Base-by-base conservation (phyloP, 768 basidiomycete species). In the Phallus indusiatus region DNA sequence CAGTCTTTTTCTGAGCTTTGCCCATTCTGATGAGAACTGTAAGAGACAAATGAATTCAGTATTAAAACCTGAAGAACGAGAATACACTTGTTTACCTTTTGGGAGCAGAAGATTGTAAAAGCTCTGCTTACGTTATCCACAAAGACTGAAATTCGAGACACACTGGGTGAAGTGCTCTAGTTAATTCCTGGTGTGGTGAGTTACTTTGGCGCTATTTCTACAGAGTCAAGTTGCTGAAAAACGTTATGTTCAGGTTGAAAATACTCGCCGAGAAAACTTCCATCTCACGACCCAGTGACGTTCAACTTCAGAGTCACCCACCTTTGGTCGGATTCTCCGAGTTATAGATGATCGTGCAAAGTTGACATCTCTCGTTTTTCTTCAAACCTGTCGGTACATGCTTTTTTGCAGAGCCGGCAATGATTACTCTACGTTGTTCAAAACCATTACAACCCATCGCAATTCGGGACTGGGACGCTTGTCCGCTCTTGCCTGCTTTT, bases 1-100 rank as follows among this genome's bases (percentile, higher is more conserved):
- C 94, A 22, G 92, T 94, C 79, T 95, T 96, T 76, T 94, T 95
- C 72, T 91, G 87, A n/a, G 81, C 75, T 66, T 87, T 88, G 49
- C 78, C 83, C 88, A 90, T 88, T 20, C 51, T 60, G 28, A 28
- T 28, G 28, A 28, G 2, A n/a, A 2, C 28, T 28, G 28, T 28
- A 28, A 28, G 7, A 28, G 4, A 3, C 2, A 28, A 28, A 28
- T 28, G 7, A 7, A 28, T 7, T 28, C 7, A 7, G 28, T 28
- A 28, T 28, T 28, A 28, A 7, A 28, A 28, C 28, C 28, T 28
- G 28, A 28, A 28, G 28, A 28, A 28, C 28, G 4, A 28, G 7
- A 28, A 3, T 28, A 28, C 7, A 28, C 28, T 28, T 28, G 28
- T 28, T 28, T 28, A 28, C 28, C 28, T 28, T 28, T 28, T 28